These are phyloP conservation scores for Rhizoclosmatium globosum DNA, from an alignment of 192 early-diverging fungal species.

Conservation along the genomic window DNA sequence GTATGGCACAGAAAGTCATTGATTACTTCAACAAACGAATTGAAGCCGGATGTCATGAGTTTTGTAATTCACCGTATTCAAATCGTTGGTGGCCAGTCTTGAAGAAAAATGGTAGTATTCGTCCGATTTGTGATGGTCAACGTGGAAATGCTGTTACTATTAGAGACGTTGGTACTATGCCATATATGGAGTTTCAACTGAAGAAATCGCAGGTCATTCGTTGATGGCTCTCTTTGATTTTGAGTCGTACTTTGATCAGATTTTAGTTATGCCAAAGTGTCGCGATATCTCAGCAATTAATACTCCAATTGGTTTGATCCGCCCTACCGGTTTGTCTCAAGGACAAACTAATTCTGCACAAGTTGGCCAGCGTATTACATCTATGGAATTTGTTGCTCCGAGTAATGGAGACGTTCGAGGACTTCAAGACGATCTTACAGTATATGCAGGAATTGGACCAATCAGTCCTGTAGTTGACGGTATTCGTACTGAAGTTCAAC, in stretches of 20 bases:
- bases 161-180: neutral
- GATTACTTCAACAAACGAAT: neutral
- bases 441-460: neutral
- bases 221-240: neutral
- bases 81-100: neutral
- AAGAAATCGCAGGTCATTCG: neutral
- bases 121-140: neutral
- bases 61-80: neutral
- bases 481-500: neutral
- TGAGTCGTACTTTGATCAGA: neutral
- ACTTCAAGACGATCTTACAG: neutral
- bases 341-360: neutral
- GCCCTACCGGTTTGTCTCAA: neutral
- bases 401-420: neutral
- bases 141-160: neutral
- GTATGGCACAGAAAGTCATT: neutral
- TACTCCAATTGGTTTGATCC: neutral
- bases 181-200: neutral
- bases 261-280: neutral
- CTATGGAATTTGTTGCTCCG: neutral
- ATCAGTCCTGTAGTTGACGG: neutral
- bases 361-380: neutral
- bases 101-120: neutral
- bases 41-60: neutral
- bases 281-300: neutral